Conservation (phyloP, 1,139 yeast genomes). For the Pichia sp. region DNA sequence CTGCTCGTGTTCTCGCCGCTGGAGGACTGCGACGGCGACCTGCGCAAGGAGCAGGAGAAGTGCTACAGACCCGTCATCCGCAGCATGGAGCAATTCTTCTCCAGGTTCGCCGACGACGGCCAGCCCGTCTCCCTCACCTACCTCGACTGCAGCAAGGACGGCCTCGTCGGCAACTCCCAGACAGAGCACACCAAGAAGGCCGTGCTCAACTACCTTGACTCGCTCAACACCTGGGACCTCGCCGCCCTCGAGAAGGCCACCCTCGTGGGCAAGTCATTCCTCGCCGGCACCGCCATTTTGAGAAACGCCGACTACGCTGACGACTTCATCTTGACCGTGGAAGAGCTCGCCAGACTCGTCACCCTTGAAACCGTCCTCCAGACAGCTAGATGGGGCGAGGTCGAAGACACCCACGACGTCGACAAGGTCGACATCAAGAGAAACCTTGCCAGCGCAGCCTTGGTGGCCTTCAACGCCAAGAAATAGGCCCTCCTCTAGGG, state of each 20-base stretch:
- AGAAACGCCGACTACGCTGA: slow-evolving; percentile 33
- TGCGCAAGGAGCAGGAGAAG: slow-evolving; percentile 72
- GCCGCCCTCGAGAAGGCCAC: slow-evolving; percentile 89
- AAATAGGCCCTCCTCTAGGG: no score
- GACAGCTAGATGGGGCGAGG: slow-evolving; percentile 94
- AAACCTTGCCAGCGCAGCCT: slow-evolving; percentile 76
- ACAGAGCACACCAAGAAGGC: slow-evolving; percentile 53
- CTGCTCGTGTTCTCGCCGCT: slow-evolving; percentile 79
- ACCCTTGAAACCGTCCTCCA: slow-evolving; percentile 81
- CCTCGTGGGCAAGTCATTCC: slow-evolving; percentile 76
- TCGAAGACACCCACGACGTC: slow-evolving; percentile 97
- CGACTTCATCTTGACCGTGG: slow-evolving; percentile 41
- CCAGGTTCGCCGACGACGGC: slow-evolving; percentile 38
- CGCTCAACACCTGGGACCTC: slow-evolving; percentile 67
- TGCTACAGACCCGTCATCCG: slow-evolving; percentile 68
- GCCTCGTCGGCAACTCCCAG: slow-evolving; percentile 78
- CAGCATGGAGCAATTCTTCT: slow-evolving; percentile 60
- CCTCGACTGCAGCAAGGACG: slow-evolving; percentile 77
- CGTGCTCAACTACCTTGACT: slow-evolving; percentile 61
- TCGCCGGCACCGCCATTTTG: slow-evolving; percentile 54
- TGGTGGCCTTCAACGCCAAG: slow-evolving; percentile 41
- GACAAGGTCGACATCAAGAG: slow-evolving; percentile 85
- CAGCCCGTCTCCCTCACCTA: slow-evolving; percentile 43
- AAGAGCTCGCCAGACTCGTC: slow-evolving; percentile 72
- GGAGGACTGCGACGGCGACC: slow-evolving; percentile 76